Evolutionary conservation across 1,139 yeast species (phyloP), one percentile per base, ranked within the genome.

Genomic region (Pichia kudriavzevii): DNA sequence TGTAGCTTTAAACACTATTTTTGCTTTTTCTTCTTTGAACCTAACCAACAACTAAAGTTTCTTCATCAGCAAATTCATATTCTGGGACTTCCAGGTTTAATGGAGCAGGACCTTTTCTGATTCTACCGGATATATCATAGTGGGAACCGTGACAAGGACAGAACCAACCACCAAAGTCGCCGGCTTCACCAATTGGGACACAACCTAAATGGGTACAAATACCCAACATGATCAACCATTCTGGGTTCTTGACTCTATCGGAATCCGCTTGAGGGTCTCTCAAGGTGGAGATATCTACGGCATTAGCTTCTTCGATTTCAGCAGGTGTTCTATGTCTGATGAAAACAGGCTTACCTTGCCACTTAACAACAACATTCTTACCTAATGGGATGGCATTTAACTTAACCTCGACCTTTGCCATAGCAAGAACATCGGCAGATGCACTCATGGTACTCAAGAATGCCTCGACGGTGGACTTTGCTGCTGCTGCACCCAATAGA

Each of bases 71-170:
- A 61, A 93, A 83, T 54, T 78, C 85, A 63, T 93, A 93, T 53
- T 75, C 72, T 55, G 99, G 99, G 54, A 93, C 75, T 72, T 91
- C 98, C 72, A 93, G 77, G 75, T 91, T 91, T 66, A 87, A 77
- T 60, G 99, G 99, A 62, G 99, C 99, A 56, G 99, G 99, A 54
- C 99, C 99, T 72, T 79, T 91, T 80, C 99, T 85, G 64, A 93
- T 91, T 80, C 99, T 91, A 64, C 99, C 99, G 47, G 97, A 81
- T 69, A 93, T 93, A 70, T 93, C 98, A 69, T 93, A 93, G 67
- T 93, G 98, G 62, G 98, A 91, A 76, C 98, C 99, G 73, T 93
- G 99, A 72, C 98, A 93, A 50, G 99, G 99, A 69, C 99, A 93
- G 91, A 93, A 93, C 98, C 98, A 93, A 61, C 98, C 98, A 63